phyloP scores from a whole-genome alignment of 192 early-diverging fungal species.

The Backusella psychrophila region DNA sequence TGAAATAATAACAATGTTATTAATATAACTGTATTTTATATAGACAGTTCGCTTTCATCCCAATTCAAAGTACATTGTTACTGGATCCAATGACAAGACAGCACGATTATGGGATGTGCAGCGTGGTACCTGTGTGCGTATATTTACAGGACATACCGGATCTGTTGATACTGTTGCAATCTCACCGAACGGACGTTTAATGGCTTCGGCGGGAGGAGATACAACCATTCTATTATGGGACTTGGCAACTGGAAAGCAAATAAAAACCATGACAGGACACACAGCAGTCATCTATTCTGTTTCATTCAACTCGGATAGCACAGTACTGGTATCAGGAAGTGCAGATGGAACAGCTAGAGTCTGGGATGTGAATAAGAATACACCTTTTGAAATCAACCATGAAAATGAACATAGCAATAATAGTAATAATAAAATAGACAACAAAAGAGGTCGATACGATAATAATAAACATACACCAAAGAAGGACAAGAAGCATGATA shows the following conservation, averaged over 20 bases:
- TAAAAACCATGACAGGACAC: constrained; percentile 87
- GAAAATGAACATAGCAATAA: background rate
- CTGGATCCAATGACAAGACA: constrained; percentile 88
- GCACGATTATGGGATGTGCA: constrained; percentile 94
- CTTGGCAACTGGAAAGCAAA: constrained; percentile 73
- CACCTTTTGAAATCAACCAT: background rate
- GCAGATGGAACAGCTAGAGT: constrained; percentile 87
- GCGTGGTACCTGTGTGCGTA: constrained; percentile 81
- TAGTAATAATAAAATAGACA: background rate
- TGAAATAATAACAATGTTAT: background rate
- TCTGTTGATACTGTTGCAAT: constrained; percentile 85
- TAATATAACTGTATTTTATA: background rate
- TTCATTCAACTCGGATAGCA: constrained; percentile 82
- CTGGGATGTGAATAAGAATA: constrained; percentile 79
- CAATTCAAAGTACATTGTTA: constrained; percentile 92
- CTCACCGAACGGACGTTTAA: constrained; percentile 85
- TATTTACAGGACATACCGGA: constrained; percentile 86
- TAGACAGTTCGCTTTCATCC: constrained; percentile 93
- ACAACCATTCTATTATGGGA: constrained; percentile 87
- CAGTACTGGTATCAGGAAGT: constrained; percentile 77
- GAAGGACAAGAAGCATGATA: constrained; percentile 17
- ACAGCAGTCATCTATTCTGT: constrained; percentile 79
- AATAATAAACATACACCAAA: constrained; percentile 2
- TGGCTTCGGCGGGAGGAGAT: constrained; percentile 91
- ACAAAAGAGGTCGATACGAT: constrained; percentile 2